These are phyloP conservation scores for Rhipidocladum racemiflorum DNA, from an alignment of 176 grass and related monocot species.

Conservation along the genomic window DNA sequence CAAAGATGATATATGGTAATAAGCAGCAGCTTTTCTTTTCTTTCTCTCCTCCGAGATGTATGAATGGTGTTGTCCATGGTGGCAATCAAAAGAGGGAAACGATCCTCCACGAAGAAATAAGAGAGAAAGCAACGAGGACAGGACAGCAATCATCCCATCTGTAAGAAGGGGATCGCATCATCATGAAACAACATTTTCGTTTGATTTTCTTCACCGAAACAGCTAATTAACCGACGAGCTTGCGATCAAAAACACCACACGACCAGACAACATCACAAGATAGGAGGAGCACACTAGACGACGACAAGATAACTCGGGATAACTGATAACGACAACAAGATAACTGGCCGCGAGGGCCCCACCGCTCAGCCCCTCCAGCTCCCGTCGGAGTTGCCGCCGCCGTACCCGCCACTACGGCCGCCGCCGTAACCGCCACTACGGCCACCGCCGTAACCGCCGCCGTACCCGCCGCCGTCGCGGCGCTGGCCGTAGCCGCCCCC, in stretches of 20 bases:
- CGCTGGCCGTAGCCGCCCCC: not conserved
- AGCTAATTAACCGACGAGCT: not conserved
- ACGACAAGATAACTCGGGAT: not conserved
- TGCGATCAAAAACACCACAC: slow-evolving; percentile 37
- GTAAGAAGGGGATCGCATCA: too few relatives aligned
- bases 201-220: not conserved
- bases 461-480: not conserved
- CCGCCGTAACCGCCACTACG: not conserved
- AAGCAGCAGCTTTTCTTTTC: too few relatives aligned
- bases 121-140: not conserved
- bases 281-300: not conserved
- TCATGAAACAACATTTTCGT: not conserved
- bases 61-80: too few relatives aligned
- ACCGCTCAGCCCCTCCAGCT: slow-evolving; percentile 39
- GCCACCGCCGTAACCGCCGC: not conserved
- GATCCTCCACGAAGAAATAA: not conserved
- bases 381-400: slow-evolving; percentile 24
- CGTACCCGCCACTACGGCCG: not conserved
- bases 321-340: not conserved
- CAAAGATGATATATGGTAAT: too few relatives aligned
- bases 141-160: not conserved
- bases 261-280: not conserved
- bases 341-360: slow-evolving; percentile 31
- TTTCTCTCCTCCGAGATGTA: too few relatives aligned
- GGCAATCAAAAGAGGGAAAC: not conserved